A percentile compares a stretch with the other conserved stretches of the same genome.
Conservation (phyloP, 108 stramenopile species). For the Licmophora abbreviata region DNA sequence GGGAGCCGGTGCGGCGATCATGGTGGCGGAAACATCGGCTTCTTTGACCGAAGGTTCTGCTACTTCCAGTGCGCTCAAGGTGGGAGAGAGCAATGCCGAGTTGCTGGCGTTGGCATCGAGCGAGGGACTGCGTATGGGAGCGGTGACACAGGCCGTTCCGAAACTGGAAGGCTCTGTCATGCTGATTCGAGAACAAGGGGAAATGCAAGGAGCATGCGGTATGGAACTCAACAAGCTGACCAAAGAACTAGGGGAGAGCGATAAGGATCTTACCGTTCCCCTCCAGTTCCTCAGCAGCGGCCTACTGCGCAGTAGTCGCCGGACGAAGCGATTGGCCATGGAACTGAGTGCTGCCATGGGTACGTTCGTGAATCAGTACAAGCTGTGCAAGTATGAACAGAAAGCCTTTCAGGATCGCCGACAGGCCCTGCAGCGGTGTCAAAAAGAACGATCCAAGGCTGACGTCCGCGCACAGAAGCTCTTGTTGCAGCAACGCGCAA, state of each 20-base stretch:
- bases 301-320: constrained; percentile 53
- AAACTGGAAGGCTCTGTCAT: constrained; percentile 74
- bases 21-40: constrained; percentile 21
- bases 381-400: constrained; percentile 62
- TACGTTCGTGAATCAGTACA: constrained; percentile 69
- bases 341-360: constrained; percentile 64
- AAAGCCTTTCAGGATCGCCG: constrained; percentile 77
- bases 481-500: constrained; percentile 52
- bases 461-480: constrained; percentile 55
- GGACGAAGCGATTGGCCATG: constrained; percentile 64
- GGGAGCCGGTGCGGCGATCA: constrained; percentile 18
- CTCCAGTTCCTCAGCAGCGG: constrained; percentile 51
- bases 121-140: constrained; percentile 65
- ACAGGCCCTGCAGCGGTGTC: constrained; percentile 38
- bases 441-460: constrained; percentile 48
- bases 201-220: constrained; percentile 48
- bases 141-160: constrained; percentile 71
- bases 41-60: constrained; percentile 6
- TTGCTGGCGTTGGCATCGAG: constrained; percentile 53
- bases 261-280: constrained; percentile 30
- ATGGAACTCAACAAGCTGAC: constrained; percentile 70
- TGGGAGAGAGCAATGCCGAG: constrained; percentile 74
- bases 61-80: constrained; percentile 30
- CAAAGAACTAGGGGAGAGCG: constrained; percentile 40
- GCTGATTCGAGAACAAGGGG: constrained; percentile 53